Evolutionary conservation across 176 grass and related monocot species (phyloP), one percentile per base, ranked within the genome.

Genomic region (Bonia amplexicaulis): DNA sequence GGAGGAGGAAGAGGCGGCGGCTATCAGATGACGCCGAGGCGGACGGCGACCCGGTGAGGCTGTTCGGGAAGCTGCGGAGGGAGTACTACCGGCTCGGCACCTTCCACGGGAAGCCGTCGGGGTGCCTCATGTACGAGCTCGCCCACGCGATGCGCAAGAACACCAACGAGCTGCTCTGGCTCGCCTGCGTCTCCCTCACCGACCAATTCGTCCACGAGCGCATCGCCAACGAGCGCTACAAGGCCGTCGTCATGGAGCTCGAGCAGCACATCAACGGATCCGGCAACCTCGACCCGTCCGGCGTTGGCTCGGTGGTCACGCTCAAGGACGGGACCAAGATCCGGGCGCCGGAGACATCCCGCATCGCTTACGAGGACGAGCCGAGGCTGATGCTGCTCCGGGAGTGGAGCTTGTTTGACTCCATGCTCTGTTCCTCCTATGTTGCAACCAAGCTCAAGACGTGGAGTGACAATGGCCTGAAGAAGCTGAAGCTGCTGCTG

Each of bases 131-230:
- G 89, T 95, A 93, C 77, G 96, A 98, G 12, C 88, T 98, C 25
- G 91, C 93, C 37, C 93, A 98, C 77, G 82, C 80, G 16, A 65
- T 92, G 9, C 88, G 96, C 7, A 90, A 88, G 84, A 93, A 92
- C 89, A 98, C 89, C 37, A 98, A 95, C 80, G 96, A 94, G 76
- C 83, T 95, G 12, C 89, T 98, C 53, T 98, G 95, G 95, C 68
- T 98, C 41, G 91, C 93, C 66, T 98, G 91, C 85, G 89, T 98
- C 64, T 87, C 91, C 39, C 91, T 95, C 33, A 92, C 89, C 2
- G 95, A 98, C 74, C 96, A 98, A 84, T 98, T 98, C 75, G 89
- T 98, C 9, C 96, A 98, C 77, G 93, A 98, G 64, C 88, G 91
- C 61, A 87, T 98, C 80, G 95, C 95, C 75, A 95, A 92, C 77